phyloP scores from a whole-genome alignment of 2,329 filamentous ascomycete genomes.

The Phialophora tarda region DNA sequence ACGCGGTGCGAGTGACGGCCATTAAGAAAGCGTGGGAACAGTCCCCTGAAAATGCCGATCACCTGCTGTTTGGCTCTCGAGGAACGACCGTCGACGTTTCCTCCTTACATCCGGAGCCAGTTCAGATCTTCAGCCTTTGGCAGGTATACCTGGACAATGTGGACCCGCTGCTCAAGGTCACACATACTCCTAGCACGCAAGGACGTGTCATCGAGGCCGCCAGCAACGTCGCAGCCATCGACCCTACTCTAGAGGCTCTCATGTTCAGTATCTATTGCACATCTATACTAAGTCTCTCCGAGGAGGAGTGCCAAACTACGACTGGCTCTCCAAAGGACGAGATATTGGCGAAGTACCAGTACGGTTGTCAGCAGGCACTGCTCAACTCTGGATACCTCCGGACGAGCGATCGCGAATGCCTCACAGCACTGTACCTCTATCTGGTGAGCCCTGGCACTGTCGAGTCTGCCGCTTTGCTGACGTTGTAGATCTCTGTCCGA shows the following conservation, averaged over 20 bases:
- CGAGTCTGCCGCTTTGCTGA: conserved; percentile 39
- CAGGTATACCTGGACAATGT: conserved; percentile 74
- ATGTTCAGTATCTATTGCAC: conserved; percentile 73
- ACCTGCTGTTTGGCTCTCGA: conserved; percentile 60
- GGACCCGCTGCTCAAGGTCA: conserved; percentile 71
- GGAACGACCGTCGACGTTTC: conserved; percentile 53
- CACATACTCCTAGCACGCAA: conserved; percentile 70
- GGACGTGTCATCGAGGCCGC: conserved; percentile 67
- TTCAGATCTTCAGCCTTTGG: conserved; percentile 62
- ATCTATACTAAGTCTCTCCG: conserved; percentile 61
- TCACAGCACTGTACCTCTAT: conserved; percentile 62
- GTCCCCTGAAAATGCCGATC: conserved; percentile 50
- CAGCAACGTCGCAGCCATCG: conserved; percentile 60
- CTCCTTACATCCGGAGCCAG: conserved; percentile 50
- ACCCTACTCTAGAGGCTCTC: conserved; percentile 66
- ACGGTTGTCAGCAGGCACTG: conserved; percentile 56
- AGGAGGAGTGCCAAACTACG: conserved; percentile 58
- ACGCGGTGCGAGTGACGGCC: conserved; percentile 43
- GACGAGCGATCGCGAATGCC: conserved; percentile 49
- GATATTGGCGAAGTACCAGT: conserved; percentile 53
- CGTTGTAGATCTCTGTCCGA: conserved; percentile 60
- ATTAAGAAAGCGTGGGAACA: conserved; percentile 57
- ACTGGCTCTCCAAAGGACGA: conserved; percentile 52
- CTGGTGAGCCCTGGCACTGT: conserved; percentile 61
- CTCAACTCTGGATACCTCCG: conserved; percentile 51